Evolutionary conservation across 495 filamentous ascomycete genomes (phyloP).

Genomic region (Penicillium subrubescens): DNA sequence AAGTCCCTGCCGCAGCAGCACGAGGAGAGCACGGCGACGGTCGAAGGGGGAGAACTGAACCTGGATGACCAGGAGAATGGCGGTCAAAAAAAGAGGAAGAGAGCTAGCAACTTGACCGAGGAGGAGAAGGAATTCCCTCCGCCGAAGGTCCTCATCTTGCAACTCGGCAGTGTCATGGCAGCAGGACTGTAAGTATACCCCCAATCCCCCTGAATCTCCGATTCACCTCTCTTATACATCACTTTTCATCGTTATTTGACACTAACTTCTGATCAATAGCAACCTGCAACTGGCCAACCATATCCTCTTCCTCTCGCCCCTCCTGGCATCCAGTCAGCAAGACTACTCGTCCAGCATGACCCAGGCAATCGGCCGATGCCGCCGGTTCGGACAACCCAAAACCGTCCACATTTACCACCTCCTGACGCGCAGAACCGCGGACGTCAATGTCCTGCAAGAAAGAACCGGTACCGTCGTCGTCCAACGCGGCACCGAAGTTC

Average conservation of each 20-base stretch:
- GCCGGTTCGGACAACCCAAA: constrained; percentile 69
- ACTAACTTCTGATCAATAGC: constrained; percentile 32
- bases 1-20: neutral
- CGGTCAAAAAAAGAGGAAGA: neutral
- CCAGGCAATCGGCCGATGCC: constrained; percentile 71
- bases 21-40: neutral
- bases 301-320: constrained; percentile 70
- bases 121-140: neutral
- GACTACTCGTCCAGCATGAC: constrained; percentile 62
- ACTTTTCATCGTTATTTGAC: neutral
- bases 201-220: neutral
- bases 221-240: neutral
- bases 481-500: constrained; percentile 8
- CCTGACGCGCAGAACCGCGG: constrained; percentile 62
- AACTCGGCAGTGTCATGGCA: constrained; percentile 62
- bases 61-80: neutral
- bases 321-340: constrained; percentile 55
- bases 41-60: neutral
- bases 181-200: constrained; percentile 63
- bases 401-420: constrained; percentile 72
- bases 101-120: neutral
- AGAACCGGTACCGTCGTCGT: constrained; percentile 37
- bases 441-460: constrained; percentile 66
- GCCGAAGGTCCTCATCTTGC: constrained; percentile 64
- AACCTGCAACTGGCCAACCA: constrained; percentile 80